Evolutionary conservation across 768 basidiomycete species (phyloP).

Genomic region (Rubroboletus satanas): DNA sequence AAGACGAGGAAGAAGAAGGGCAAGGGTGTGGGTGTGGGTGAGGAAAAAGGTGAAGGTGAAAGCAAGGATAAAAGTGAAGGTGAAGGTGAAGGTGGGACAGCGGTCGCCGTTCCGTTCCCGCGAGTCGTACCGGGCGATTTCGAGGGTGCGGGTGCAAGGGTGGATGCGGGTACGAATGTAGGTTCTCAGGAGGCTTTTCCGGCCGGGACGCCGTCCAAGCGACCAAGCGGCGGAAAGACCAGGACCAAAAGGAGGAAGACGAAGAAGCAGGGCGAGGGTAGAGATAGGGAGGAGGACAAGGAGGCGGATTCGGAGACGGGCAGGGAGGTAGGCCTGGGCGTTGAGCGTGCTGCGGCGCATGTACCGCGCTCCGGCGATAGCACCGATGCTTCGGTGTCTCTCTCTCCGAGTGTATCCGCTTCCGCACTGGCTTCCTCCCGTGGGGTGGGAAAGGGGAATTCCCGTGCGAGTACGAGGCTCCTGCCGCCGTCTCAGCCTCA

Average conservation of each 20-base stretch:
- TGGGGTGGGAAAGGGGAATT: neutral
- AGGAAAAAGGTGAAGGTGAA: fast-evolving
- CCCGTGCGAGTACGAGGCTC: slow-evolving; percentile 6
- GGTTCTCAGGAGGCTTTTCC: neutral
- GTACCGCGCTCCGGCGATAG: slow-evolving; percentile 12
- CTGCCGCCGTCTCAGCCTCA: slow-evolving; percentile 24
- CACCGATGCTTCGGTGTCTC: slow-evolving; percentile 14
- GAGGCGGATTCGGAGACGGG: slow-evolving; percentile 7
- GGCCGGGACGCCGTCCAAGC: slow-evolving; percentile 19
- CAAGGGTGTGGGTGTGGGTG: neutral
- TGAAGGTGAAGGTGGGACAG: neutral
- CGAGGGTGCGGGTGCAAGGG: neutral
- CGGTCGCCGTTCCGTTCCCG: neutral
- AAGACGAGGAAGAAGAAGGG: neutral
- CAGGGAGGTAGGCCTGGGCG: slow-evolving; percentile 3
- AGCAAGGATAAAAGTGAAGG: neutral
- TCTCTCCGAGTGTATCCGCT: neutral
- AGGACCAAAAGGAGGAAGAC: slow-evolving; percentile 45
- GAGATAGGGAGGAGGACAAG: neutral
- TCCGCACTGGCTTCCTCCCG: neutral
- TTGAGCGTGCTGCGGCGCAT: neutral
- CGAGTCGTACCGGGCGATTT: slow-evolving; percentile 14
- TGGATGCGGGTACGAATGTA: neutral
- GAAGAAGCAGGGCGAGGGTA: neutral
- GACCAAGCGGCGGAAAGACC: slow-evolving; percentile 26